Percentiles rank a stretch among this genome's conserved stretches.
These are phyloP conservation scores for Cryptosporidium sp. DNA, from an alignment of 169 alveolate species.

Conservation along the genomic window DNA sequence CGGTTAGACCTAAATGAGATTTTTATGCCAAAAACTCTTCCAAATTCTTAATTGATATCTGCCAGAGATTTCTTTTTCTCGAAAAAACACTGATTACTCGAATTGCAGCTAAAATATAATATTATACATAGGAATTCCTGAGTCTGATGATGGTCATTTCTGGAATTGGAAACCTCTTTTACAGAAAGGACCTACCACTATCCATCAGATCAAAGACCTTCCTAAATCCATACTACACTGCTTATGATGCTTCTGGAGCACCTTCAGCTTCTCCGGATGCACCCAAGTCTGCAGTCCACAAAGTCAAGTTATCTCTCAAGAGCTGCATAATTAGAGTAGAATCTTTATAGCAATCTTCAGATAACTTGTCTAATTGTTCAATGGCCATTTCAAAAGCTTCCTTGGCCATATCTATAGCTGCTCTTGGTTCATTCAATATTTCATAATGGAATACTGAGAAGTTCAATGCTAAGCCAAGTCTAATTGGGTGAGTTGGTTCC, in stretches of 20 bases:
- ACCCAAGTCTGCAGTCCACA: slow-evolving; percentile 95
- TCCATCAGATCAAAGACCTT: background rate
- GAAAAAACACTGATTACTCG: background rate
- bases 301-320: slow-evolving; percentile 95
- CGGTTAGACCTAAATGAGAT: background rate
- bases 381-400: slow-evolving; percentile 96
- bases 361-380: slow-evolving; percentile 93
- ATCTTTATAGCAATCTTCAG: slow-evolving; percentile 96
- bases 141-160: background rate
- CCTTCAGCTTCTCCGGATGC: slow-evolving; percentile 79
- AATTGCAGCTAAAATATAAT: slow-evolving; percentile 4
- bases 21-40: background rate
- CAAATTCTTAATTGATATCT: slow-evolving; percentile 4
- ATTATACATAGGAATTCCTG: background rate
- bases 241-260: slow-evolving; percentile 76
- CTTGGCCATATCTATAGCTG: slow-evolving; percentile 98
- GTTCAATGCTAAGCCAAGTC: slow-evolving; percentile 98
- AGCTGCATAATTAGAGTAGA: slow-evolving; percentile 95
- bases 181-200: background rate
- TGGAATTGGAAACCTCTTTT: background rate
- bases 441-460: slow-evolving; percentile 99
- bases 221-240: background rate
- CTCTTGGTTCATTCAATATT: slow-evolving; percentile 96
- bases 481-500: slow-evolving; percentile 96
- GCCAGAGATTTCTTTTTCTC: background rate